Evolutionary conservation across 2,329 filamentous ascomycete species (phyloP), one percentile per base, ranked within the genome.

Genomic region (Stemphylium beticola): DNA sequence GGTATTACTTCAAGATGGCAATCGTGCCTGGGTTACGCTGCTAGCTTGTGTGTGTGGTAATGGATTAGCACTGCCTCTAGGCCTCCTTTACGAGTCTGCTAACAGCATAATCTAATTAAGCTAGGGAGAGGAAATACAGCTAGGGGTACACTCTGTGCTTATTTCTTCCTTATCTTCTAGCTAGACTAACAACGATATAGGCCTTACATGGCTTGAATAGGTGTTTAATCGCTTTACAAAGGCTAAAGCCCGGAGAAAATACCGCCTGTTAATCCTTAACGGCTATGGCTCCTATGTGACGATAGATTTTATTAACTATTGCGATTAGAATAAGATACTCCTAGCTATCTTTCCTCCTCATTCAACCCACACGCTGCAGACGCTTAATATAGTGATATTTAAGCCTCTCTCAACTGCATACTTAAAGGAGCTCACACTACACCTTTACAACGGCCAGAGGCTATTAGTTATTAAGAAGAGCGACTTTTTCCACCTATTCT

Each of bases 341-440:
- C n/a, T 52, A 5, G 20, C 18, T 18, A 14, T 46, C 3, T 33
- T 22, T n/a, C n/a, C n/a, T n/a, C n/a, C n/a, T n/a, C n/a, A n/a
- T n/a, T n/a, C n/a, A n/a, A n/a, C n/a, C n/a, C 33, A 51, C 32
- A 52, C 33, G 33, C 40, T 52, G 15, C 41, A 52, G 18, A 41
- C 42, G 6, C 43, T 52, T 15, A 34, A 52, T 15, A 34, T 53
- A 14, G 22, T 2, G n/a, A 20, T 39, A 10, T 39, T 39, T 15
- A 39, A 39, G 8, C 36, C 36, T 12, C 15, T 39, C 36, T 39
- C 36, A 39, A 20, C 15, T 18, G 36, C 36, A 4, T 39, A 39
- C 36, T 39, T 15, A 39, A 39, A 39, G n/a, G 15, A 39, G 36
- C 12, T 34, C 6, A 7, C 33, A n/a, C 4, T 12, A 7, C 18